Conservation (phyloP, 2,329 filamentous ascomycete species). For the Cercospora sojina region DNA sequence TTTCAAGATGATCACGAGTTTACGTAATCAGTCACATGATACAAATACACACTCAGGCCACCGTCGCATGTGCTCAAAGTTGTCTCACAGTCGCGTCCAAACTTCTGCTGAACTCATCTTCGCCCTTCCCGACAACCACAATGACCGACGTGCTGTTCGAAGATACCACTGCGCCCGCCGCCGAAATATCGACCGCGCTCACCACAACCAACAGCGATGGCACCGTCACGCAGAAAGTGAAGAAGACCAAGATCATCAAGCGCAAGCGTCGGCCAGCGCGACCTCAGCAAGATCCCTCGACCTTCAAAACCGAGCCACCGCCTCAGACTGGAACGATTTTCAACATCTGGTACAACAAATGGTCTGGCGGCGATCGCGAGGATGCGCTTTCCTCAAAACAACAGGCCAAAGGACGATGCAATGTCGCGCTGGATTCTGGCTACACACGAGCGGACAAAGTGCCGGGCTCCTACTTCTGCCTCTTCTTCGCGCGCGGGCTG, state of each 20-base stretch:
- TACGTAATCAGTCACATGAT: too few species aligned
- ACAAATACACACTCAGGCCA: too few species aligned
- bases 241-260: slow-evolving; percentile 87
- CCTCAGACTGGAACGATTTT: slow-evolving; percentile 93
- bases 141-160: slow-evolving; percentile 23
- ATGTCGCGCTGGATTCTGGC: slow-evolving; percentile 66
- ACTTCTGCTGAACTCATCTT: not conserved
- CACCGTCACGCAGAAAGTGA: slow-evolving; percentile 52
- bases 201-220: slow-evolving; percentile 32
- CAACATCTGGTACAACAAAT: slow-evolving; percentile 99
- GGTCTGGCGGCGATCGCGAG: slow-evolving; percentile 91
- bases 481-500: slow-evolving; percentile 81
- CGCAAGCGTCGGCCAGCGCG: slow-evolving; percentile 88
- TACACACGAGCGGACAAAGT: slow-evolving; percentile 53
- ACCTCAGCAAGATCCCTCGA: slow-evolving; percentile 82
- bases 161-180: slow-evolving; percentile 27
- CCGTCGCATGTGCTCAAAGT: not conserved
- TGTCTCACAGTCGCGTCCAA: not conserved
- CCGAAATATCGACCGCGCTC: slow-evolving; percentile 22
- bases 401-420: slow-evolving; percentile 80
- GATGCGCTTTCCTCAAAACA: slow-evolving; percentile 85
- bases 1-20: too few species aligned
- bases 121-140: not conserved
- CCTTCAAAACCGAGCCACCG: slow-evolving; percentile 78
- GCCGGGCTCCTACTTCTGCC: slow-evolving; percentile 78